Percentiles rank a stretch among this genome's conserved stretches.
Evolutionary conservation across 345 rosid species (phyloP).

Genomic region (Salix brachista): DNA sequence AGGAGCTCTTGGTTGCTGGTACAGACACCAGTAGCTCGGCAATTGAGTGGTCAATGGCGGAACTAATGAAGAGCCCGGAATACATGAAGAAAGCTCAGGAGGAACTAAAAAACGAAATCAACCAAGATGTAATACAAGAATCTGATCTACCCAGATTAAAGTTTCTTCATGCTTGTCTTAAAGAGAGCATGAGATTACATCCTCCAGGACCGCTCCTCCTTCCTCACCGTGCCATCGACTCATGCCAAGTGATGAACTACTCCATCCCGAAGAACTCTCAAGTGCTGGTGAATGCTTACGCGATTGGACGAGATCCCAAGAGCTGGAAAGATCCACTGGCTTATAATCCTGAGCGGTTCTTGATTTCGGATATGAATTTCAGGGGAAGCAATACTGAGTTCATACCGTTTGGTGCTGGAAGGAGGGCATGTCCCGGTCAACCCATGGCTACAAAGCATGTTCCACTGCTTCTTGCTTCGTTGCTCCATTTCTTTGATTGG

Average conservation of each 20-base stretch:
- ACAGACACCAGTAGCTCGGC: slow-evolving; percentile 22
- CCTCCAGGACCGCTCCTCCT: slow-evolving; percentile 29
- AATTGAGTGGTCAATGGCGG: slow-evolving; percentile 26
- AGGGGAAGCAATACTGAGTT: slow-evolving; percentile 17
- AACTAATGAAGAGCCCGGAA: slow-evolving; percentile 15
- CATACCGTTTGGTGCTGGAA: slow-evolving; percentile 33
- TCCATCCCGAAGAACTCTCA: slow-evolving; percentile 19
- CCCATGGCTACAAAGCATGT: slow-evolving; percentile 28
- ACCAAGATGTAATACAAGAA: background rate
- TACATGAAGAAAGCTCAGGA: slow-evolving; percentile 8
- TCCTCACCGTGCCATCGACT: slow-evolving; percentile 17
- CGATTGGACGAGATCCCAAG: slow-evolving; percentile 24
- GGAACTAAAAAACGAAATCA: slow-evolving; percentile 6
- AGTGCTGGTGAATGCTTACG: slow-evolving; percentile 21
- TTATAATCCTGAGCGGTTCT: slow-evolving; percentile 17
- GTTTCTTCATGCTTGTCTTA: slow-evolving; percentile 23
- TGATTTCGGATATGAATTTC: slow-evolving; percentile 6
- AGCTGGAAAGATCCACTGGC: slow-evolving; percentile 15
- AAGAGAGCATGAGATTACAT: slow-evolving; percentile 24
- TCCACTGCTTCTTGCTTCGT: slow-evolving; percentile 15
- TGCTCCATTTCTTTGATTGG: slow-evolving; percentile 25
- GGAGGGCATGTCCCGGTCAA: slow-evolving; percentile 23
- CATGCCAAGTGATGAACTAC: slow-evolving; percentile 17
- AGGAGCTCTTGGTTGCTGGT: slow-evolving; percentile 21
- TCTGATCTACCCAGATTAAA: slow-evolving; percentile 6